These are phyloP conservation scores for Exobasidium cylindrosporum DNA, from an alignment of 1,284 basidiomycete species.

Conservation along the genomic window DNA sequence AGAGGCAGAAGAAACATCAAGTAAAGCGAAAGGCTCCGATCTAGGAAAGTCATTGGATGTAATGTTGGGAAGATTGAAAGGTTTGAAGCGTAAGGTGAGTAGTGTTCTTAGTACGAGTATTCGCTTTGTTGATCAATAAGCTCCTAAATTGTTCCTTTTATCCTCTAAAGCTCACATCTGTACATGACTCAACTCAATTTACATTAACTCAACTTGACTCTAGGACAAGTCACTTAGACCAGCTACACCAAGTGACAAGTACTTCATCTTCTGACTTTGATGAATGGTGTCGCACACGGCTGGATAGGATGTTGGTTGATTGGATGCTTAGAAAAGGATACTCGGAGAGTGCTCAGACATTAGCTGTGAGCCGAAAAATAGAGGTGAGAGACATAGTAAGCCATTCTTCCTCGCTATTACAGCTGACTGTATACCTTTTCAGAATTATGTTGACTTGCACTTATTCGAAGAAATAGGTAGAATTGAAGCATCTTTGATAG, in stretches of 20 bases:
- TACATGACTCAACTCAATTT: conserved; percentile 7
- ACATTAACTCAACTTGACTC: conserved; percentile 26
- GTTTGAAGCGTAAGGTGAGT: conserved; percentile 74
- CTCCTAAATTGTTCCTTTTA: not conserved
- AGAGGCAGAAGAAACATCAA: not conserved
- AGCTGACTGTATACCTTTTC: not conserved
- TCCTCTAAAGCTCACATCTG: conserved; percentile 14
- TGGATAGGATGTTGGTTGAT: conserved; percentile 89
- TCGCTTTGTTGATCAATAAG: not conserved
- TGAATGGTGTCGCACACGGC: conserved; percentile 70
- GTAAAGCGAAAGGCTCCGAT: conserved; percentile 11
- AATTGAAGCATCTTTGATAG: conserved; percentile 73
- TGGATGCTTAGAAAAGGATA: conserved; percentile 74
- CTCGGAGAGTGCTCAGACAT: conserved; percentile 22
- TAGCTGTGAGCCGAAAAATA: conserved; percentile 25
- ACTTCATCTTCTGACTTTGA: conserved; percentile 23
- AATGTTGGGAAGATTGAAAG: conserved; percentile 72
- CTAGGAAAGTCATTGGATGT: conserved; percentile 63
- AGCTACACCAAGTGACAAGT: conserved; percentile 25
- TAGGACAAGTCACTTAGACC: conserved; percentile 29
- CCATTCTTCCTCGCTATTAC: not conserved
- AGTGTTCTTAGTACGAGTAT: conserved; percentile 4
- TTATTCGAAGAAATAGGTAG: conserved; percentile 81
- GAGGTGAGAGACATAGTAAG: conserved; percentile 16
- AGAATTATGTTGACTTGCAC: conserved; percentile 62